These are phyloP conservation scores for Filobasidium floriforme DNA, from an alignment of 768 basidiomycete genomes.

Conservation along the genomic window DNA sequence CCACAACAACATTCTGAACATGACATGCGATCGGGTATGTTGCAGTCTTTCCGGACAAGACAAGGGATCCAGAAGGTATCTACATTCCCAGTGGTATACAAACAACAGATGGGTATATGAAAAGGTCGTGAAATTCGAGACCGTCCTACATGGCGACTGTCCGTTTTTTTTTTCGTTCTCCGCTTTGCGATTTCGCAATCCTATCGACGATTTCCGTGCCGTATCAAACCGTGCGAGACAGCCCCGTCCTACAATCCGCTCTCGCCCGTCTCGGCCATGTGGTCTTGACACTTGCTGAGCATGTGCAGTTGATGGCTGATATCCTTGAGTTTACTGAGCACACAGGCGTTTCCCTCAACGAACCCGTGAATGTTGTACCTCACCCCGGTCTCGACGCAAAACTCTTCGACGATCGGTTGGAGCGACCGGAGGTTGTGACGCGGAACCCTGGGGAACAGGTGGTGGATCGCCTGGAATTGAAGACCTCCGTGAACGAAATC, in stretches of 20 bases:
- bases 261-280: slow-evolving; percentile 1
- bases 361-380: slow-evolving; percentile 89
- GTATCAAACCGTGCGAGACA: too few relatives aligned
- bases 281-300: neutral
- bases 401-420: slow-evolving; percentile 74
- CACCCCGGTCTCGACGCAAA: slow-evolving; percentile 64
- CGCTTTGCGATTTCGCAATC: too few relatives aligned
- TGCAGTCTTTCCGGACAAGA: too few relatives aligned
- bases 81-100: too few relatives aligned
- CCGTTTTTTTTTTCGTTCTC: too few relatives aligned
- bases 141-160: too few relatives aligned
- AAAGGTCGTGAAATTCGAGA: too few relatives aligned
- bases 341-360: slow-evolving; percentile 52
- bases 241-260: neutral
- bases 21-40: too few relatives aligned
- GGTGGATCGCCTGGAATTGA: slow-evolving; percentile 93
- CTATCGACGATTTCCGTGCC: too few relatives aligned
- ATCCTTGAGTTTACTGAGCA: neutral
- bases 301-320: neutral
- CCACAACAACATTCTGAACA: too few relatives aligned
- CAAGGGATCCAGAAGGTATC: too few relatives aligned
- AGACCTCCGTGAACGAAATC: slow-evolving; percentile 91
- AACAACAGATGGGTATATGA: too few relatives aligned
- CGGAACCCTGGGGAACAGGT: slow-evolving; percentile 90
- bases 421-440: slow-evolving; percentile 83